A percentile compares a stretch with the other conserved stretches of the same genome.
Conservation (phyloP, 257 asterid genomes). For the Linaria vulgaris region DNA sequence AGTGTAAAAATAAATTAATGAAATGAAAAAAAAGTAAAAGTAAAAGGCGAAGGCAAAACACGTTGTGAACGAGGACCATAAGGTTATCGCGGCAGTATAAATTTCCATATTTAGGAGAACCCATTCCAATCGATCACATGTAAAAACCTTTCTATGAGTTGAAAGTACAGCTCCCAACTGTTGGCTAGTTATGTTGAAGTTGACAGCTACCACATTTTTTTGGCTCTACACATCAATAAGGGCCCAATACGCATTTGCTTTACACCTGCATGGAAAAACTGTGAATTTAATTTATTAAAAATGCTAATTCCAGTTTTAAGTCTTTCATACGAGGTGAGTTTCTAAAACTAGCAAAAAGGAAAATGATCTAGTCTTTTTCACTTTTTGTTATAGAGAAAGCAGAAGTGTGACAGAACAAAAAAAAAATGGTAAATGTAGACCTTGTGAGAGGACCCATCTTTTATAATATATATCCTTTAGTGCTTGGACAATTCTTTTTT, state of each 20-base stretch:
- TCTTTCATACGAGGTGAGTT: no score
- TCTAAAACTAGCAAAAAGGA: neutral
- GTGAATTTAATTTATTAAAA: no score
- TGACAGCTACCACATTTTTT: conserved; percentile 53
- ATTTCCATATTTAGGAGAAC: conserved; percentile 44
- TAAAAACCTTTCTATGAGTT: conserved; percentile 37
- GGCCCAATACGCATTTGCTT: conserved; percentile 14
- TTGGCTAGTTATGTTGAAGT: conserved; percentile 43
- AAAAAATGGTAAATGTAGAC: neutral
- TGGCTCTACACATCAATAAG: conserved; percentile 31
- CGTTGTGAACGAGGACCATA: conserved; percentile 44
- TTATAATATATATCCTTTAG: conserved; percentile 11
- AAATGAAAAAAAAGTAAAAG: conserved; percentile 1
- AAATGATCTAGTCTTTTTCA: neutral
- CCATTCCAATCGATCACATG: conserved; percentile 53
- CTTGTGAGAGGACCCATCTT: conserved; percentile 12
- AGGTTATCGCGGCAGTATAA: conserved; percentile 24
- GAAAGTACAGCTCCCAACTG: conserved; percentile 47
- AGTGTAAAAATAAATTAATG: neutral
- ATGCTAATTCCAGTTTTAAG: no score
- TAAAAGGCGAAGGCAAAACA: conserved; percentile 27
- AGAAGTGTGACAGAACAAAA: conserved; percentile 5
- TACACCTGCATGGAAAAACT: no score
- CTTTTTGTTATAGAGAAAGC: neutral
- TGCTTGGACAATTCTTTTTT: neutral